phyloP scores from a whole-genome alignment of 2,329 filamentous ascomycete species.

The Rutstroemia sp. region DNA sequence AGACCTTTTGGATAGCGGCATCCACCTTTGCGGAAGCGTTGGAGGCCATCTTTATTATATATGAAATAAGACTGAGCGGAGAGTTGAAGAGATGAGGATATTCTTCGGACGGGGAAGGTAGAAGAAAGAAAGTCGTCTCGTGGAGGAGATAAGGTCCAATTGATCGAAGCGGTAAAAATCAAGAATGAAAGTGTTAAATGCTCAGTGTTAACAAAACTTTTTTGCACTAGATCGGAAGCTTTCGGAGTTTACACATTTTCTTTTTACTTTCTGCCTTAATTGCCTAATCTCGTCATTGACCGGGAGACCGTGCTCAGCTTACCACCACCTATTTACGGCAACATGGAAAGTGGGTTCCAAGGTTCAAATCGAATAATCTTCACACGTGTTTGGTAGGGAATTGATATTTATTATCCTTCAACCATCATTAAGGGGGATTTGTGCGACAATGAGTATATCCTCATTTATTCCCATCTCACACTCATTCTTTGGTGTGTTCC shows the following conservation, averaged over 20 bases:
- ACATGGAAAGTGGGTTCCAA: too few relatives aligned
- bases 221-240: neutral
- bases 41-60: constrained; percentile 27
- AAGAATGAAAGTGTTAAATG: neutral
- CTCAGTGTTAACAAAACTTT: neutral
- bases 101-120: neutral
- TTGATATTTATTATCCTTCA: too few relatives aligned
- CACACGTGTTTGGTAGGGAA: too few relatives aligned
- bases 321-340: too few relatives aligned
- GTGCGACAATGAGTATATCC: too few relatives aligned
- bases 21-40: constrained; percentile 22
- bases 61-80: constrained; percentile 14
- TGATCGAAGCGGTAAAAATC: neutral
- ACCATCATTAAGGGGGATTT: too few relatives aligned
- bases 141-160: constrained; percentile 2
- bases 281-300: neutral
- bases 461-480: too few relatives aligned
- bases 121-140: neutral
- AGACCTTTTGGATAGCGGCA: constrained; percentile 26
- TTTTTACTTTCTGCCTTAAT: neutral
- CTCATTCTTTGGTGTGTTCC: too few relatives aligned
- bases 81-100: neutral
- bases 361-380: too few relatives aligned
- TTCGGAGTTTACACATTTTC: neutral
- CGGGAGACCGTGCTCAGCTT: neutral